Evolutionary conservation across 192 early-diverging fungal genomes (phyloP).

Genomic region (Umbelopsis vinacea): DNA sequence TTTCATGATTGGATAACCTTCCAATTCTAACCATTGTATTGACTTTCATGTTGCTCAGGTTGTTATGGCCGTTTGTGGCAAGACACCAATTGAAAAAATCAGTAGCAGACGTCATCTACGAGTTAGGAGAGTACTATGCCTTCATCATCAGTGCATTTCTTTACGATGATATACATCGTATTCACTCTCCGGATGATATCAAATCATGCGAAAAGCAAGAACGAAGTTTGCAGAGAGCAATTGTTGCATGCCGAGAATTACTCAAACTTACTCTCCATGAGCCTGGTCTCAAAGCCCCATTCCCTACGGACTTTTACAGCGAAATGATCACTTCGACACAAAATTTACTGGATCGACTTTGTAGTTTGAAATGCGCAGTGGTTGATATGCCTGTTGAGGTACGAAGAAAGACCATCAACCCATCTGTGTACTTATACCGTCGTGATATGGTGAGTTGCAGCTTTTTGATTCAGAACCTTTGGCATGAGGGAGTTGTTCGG

Average conservation of each 20-base stretch:
- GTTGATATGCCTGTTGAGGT: slow-evolving; percentile 46
- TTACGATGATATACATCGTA: slow-evolving; percentile 51
- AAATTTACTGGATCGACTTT: slow-evolving; percentile 71
- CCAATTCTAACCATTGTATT: neutral
- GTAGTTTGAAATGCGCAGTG: slow-evolving; percentile 62
- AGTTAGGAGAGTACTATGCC: slow-evolving; percentile 67
- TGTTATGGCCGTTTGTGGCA: slow-evolving; percentile 76
- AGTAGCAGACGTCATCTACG: slow-evolving; percentile 43
- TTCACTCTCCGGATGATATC: slow-evolving; percentile 25
- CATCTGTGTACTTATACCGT: slow-evolving; percentile 44
- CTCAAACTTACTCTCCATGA: slow-evolving; percentile 69
- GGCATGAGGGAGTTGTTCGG: too few species aligned
- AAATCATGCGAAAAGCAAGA: slow-evolving; percentile 30
- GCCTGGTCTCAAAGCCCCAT: slow-evolving; percentile 74
- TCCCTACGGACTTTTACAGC: slow-evolving; percentile 66
- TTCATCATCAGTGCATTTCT: slow-evolving; percentile 68
- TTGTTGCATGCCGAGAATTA: slow-evolving; percentile 43
- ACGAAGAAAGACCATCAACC: slow-evolving; percentile 39
- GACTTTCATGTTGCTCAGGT: slow-evolving; percentile 31
- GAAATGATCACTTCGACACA: slow-evolving; percentile 67
- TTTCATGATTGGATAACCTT: too few species aligned
- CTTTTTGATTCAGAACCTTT: too few species aligned
- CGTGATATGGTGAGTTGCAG: slow-evolving; percentile 53
- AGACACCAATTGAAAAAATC: slow-evolving; percentile 67
- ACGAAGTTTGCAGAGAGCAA: slow-evolving; percentile 29